phyloP scores from a whole-genome alignment of 2,329 filamentous ascomycete species.

The Beauveria sp. region DNA sequence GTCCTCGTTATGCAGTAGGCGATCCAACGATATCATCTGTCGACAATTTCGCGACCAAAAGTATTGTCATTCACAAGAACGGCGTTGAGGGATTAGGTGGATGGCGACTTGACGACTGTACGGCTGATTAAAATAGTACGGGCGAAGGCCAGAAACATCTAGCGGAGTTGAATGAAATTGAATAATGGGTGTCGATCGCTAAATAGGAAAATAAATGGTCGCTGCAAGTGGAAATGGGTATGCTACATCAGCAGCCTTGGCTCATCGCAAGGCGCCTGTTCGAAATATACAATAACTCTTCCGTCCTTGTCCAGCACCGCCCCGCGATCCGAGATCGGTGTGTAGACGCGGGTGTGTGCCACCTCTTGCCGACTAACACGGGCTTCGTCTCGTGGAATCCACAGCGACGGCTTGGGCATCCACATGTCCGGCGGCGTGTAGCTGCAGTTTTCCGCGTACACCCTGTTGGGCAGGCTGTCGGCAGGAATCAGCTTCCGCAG shows the following conservation, averaged over 20 bases:
- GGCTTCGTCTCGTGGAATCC: slow-evolving; percentile 71
- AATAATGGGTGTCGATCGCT: not conserved
- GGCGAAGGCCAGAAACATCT: not conserved
- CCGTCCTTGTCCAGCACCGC: slow-evolving; percentile 27
- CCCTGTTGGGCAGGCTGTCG: slow-evolving; percentile 32
- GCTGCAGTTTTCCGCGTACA: slow-evolving; percentile 53
- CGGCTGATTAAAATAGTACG: not conserved
- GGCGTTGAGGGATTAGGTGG: not conserved
- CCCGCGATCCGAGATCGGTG: slow-evolving; percentile 64
- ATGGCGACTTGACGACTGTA: not conserved
- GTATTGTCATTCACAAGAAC: not conserved
- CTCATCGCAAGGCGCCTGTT: slow-evolving; percentile 30
- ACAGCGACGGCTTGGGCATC: slow-evolving; percentile 60
- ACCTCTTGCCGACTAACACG: slow-evolving; percentile 75
- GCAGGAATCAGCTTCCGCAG: slow-evolving; percentile 63
- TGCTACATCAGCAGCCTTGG: slow-evolving; percentile 37
- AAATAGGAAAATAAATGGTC: not conserved
- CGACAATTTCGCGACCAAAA: not conserved
- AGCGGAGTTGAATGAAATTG: not conserved
- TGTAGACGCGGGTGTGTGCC: slow-evolving; percentile 60
- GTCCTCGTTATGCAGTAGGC: slow-evolving; percentile 33
- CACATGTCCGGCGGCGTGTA: slow-evolving; percentile 61
- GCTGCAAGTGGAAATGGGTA: not conserved
- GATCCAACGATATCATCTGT: not conserved
- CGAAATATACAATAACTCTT: slow-evolving; percentile 27